Evolutionary conservation across 2,329 filamentous ascomycete genomes (phyloP), one percentile per base, ranked within the genome.

Genomic region (Sarocladium oryzae): DNA sequence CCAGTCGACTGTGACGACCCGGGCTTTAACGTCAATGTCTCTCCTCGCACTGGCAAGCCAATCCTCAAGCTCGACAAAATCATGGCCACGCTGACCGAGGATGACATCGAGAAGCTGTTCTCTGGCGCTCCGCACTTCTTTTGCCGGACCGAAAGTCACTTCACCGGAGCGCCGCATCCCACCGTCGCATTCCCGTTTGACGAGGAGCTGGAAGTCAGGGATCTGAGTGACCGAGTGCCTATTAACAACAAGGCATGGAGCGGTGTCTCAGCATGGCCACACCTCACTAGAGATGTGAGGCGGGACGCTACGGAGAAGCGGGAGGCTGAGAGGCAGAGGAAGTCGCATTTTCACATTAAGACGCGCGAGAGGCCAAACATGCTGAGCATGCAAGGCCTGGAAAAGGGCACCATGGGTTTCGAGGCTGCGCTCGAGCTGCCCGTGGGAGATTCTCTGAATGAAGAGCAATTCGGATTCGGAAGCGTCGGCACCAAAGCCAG

Each of bases 41-140:
- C 28, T 16, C n/a, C 26, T 21, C 43, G 43, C n/a, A 4, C 24
- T 6, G 43, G 26, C 43, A 48, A 15, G 33, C 43, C 43, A 6
- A n/a, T 75, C 52, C 64, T 81, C 54, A 78, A 73, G 59, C 66
- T 82, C 35, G 69, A 74, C 54, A 73, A 75, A 63, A 83, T 81
- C 67, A 84, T 84, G 74, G 71, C 79, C 40, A 76, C 75, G 46
- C 70, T 86, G 53, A 76, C 68, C 58, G 74, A 80, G 41, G 69
- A 73, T 36, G 81, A 86, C 57, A 69, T 88, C 49, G 81, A 84
- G 67, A 81, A 82, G 65, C 76, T 88, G 60, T 89, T 88, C 71
- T 86, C 84, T 23, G 85, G 85, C n/a, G 85, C 85, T 38, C 85
- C 85, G 56, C 84, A 87, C 63, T 88, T 85, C 69, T 83, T 82